These are phyloP conservation scores for Saccharomycopsis malanga DNA, from an alignment of 805 yeast genomes.

Conservation along the genomic window DNA sequence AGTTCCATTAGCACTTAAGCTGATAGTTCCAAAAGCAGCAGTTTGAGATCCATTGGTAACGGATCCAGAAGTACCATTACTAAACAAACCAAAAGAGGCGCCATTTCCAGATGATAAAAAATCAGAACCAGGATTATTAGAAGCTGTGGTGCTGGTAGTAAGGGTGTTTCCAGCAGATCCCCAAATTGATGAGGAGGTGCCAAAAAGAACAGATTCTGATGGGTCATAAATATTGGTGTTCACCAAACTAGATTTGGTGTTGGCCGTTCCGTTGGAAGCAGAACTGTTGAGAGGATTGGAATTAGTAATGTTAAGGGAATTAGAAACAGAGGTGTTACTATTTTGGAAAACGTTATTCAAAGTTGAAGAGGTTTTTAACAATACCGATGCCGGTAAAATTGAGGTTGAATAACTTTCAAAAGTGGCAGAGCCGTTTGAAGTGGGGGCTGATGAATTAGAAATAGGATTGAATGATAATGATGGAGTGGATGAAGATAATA, in stretches of 20 bases:
- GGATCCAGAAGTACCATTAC: not conserved
- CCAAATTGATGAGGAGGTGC: not conserved
- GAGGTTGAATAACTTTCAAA: not conserved
- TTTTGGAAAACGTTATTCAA: not conserved
- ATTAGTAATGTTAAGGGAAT: not conserved
- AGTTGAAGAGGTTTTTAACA: conserved; percentile 1
- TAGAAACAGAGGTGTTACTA: not conserved
- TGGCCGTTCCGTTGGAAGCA: not conserved
- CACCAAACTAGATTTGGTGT: not conserved
- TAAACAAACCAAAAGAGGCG: not conserved
- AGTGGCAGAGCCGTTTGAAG: not conserved
- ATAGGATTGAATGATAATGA: not conserved
- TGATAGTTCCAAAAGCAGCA: not conserved
- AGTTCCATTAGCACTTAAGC: not conserved
- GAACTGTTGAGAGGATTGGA: not conserved
- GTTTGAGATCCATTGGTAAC: not conserved
- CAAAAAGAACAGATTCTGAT: not conserved
- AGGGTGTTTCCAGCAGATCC: not conserved
- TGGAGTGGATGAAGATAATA: not conserved
- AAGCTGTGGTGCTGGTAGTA: not conserved
- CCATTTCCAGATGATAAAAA: not conserved
- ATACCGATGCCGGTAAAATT: not conserved
- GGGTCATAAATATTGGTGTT: not conserved
- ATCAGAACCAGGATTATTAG: not conserved
- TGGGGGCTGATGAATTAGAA: not conserved